Evolutionary conservation across 768 basidiomycete species (phyloP), one percentile per base, ranked within the genome.

Genomic region (Lanmaoa rubissima): DNA sequence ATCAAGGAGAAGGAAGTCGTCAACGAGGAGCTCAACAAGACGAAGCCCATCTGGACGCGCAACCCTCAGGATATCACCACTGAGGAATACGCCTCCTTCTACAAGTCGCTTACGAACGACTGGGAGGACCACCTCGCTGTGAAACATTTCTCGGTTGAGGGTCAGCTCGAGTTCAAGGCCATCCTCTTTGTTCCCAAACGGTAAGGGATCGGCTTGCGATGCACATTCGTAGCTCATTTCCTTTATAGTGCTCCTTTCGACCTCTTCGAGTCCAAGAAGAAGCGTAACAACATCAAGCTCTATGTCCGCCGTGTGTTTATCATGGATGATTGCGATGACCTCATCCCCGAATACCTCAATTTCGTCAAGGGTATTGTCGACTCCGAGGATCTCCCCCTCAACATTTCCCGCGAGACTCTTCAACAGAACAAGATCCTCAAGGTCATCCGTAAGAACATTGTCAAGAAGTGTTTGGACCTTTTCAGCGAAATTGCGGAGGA

Each of bases 361-460:
- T 98, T 98, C 75, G 87, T 98, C 80, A 97, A 97, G 85, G 94
- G 94, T 82, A 98, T 99, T 73, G 97, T 99, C 78, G 96, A 99
- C 82, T 98, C 96, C 34, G 97, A 99, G 80, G 97, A 99, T 75
- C 87, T 99, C 32, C 97, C 97, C 28, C 92, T 98, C 72, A 99
- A 99, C 85, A 98, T 99, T 77, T 98, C 97, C 43, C 94, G 97
- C 79, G 96, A 99, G 83, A 98, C 95, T 35, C 87, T 99, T 54
- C 97, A 99, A 76, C 97, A 98, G 73, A 98, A 98, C 85, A 99
- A 98, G 87, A 99, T 99, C 66, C 89, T 99, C 68, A 99, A 98
- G 83, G 94, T 97, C 75, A 95, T 96, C 74, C 92, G 94, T 75
- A 97, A 98, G 86, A 97, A 98, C 82, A 85, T 98, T 53, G 95